phyloP scores from a whole-genome alignment of 768 basidiomycete genomes.

The Pholiota conissans region DNA sequence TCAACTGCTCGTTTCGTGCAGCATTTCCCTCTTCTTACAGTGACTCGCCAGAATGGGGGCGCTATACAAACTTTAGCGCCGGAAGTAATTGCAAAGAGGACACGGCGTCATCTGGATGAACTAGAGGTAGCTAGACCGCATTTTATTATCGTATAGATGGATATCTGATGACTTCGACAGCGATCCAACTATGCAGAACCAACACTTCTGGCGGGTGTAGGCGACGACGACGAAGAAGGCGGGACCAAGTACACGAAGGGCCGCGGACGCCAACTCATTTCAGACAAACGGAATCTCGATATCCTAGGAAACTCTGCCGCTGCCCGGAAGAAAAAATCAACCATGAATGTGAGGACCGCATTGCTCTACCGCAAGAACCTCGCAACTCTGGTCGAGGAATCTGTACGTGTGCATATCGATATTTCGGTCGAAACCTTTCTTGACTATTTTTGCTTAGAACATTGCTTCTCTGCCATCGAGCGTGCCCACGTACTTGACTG shows the following conservation, averaged over 20 bases:
- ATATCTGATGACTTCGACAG: slow-evolving; percentile 34
- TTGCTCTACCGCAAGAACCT: slow-evolving; percentile 84
- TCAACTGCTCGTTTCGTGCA: neutral
- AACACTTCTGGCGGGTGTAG: slow-evolving; percentile 39
- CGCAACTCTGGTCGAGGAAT: slow-evolving; percentile 72
- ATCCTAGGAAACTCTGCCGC: slow-evolving; percentile 47
- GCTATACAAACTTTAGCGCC: slow-evolving; percentile 47
- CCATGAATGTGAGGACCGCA: slow-evolving; percentile 77
- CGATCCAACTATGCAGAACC: slow-evolving; percentile 78
- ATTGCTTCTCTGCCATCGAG: slow-evolving; percentile 52
- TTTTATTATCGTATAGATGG: slow-evolving; percentile 6
- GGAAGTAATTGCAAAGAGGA: slow-evolving; percentile 74
- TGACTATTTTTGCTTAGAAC: slow-evolving; percentile 40
- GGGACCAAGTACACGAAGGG: slow-evolving; percentile 55
- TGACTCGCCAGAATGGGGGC: slow-evolving; percentile 50
- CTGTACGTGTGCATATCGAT: slow-evolving; percentile 47
- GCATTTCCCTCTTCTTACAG: slow-evolving; percentile 24
- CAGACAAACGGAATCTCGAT: slow-evolving; percentile 67
- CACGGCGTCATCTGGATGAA: slow-evolving; percentile 77
- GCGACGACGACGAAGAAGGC: slow-evolving; percentile 48
- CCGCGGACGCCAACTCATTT: slow-evolving; percentile 75
- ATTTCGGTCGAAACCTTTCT: neutral
- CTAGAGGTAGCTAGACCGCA: slow-evolving; percentile 58
- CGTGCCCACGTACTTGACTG: slow-evolving; percentile 72
- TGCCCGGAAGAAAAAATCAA: slow-evolving; percentile 74